Evolutionary conservation across 495 filamentous ascomycete genomes (phyloP).

Genomic region (Filosporella fistucella): DNA sequence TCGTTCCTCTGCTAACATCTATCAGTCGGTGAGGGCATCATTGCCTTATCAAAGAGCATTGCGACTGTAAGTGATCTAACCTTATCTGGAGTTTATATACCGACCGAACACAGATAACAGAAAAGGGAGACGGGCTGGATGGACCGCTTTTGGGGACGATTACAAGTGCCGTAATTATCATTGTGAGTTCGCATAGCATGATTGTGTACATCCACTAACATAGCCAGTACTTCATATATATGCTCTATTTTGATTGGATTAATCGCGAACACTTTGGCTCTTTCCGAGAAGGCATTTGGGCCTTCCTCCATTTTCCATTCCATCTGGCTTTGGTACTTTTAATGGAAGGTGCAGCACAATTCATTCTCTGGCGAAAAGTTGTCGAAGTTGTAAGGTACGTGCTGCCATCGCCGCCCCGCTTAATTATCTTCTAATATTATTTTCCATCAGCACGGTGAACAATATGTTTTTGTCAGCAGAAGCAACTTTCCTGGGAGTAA

Average conservation of each 20-base stretch:
- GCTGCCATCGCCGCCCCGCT: not conserved
- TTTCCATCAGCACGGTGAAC: constrained; percentile 4
- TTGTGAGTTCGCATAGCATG: constrained; percentile 14
- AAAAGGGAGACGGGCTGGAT: constrained; percentile 24
- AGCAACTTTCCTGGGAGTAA: not conserved
- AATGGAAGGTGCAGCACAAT: constrained; percentile 49
- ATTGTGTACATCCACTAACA: not conserved
- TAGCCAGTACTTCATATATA: constrained; percentile 59
- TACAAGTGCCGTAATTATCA: constrained; percentile 25
- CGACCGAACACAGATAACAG: constrained; percentile 25
- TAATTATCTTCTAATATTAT: not conserved
- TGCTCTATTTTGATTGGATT: constrained; percentile 65
- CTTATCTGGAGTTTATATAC: too few species aligned
- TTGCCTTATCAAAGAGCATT: not conserved
- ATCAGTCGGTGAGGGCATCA: constrained; percentile 5
- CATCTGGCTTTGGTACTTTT: constrained; percentile 61
- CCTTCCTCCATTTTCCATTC: constrained; percentile 64
- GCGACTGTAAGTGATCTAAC: too few species aligned
- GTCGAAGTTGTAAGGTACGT: constrained; percentile 2
- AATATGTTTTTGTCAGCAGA: not conserved
- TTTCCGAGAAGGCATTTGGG: constrained; percentile 61
- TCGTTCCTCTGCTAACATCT: constrained; percentile 3
- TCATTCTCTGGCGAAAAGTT: constrained; percentile 32
- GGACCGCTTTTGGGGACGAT: constrained; percentile 25
- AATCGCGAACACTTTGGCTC: constrained; percentile 45